A percentile compares a stretch with the other conserved stretches of the same genome.
These are phyloP conservation scores for Lepidopterella palustris DNA, from an alignment of 495 filamentous ascomycete genomes.

Conservation along the genomic window DNA sequence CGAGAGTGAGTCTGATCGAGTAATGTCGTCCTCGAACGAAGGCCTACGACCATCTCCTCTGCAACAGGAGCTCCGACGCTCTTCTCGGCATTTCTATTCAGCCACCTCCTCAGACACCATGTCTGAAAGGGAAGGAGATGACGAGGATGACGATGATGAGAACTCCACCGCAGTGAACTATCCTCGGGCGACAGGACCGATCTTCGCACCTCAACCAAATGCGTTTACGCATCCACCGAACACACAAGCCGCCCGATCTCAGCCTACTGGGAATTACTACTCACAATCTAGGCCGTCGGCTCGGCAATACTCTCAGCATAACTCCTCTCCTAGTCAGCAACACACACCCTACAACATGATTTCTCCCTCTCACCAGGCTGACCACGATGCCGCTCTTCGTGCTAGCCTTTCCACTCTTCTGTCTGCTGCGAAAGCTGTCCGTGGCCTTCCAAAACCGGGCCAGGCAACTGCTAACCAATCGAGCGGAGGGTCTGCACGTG, in stretches of 20 bases:
- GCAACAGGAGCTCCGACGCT: constrained; percentile 19
- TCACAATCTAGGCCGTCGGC: constrained; percentile 30
- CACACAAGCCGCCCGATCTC: constrained; percentile 43
- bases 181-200: constrained; percentile 46
- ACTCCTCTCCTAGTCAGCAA: constrained; percentile 40
- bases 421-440: constrained; percentile 81
- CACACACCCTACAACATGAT: constrained; percentile 54
- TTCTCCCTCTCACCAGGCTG: constrained; percentile 69
- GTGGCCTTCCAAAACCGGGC: constrained; percentile 65
- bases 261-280: constrained; percentile 34
- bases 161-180: constrained; percentile 73
- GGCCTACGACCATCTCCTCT: constrained; percentile 45
- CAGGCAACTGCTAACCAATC: constrained; percentile 12
- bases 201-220: constrained; percentile 81
- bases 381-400: constrained; percentile 88
- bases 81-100: constrained; percentile 22
- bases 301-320: constrained; percentile 34
- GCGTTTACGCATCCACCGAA: constrained; percentile 76
- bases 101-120: constrained; percentile 34
- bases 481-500: constrained; percentile 22
- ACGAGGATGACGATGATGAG: constrained; percentile 70
- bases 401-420: constrained; percentile 92
- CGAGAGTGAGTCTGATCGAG: constrained; percentile 74
- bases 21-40: constrained; percentile 82
- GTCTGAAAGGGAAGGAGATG: constrained; percentile 43